Evolutionary conservation across 352 stramenopile species (phyloP).

Genomic region (Phytophthora sp.): DNA sequence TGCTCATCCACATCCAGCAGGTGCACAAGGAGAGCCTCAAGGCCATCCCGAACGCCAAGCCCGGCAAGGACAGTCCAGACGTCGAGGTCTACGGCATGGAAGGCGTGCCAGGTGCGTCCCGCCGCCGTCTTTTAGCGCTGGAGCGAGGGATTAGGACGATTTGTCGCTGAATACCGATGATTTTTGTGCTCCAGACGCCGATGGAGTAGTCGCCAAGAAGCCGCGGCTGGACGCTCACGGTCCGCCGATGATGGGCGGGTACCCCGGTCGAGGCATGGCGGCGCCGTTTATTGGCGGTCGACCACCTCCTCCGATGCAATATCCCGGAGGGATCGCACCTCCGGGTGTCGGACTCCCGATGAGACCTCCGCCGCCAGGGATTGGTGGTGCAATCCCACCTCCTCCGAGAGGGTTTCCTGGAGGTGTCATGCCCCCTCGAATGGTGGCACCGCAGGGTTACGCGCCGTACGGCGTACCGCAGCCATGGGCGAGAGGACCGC

Average conservation of each 20-base stretch:
- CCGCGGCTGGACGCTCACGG: conserved; percentile 41
- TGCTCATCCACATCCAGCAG: conserved; percentile 89
- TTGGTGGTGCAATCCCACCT: conserved; percentile 38
- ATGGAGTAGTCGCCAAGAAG: conserved; percentile 46
- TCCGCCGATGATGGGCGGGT: conserved; percentile 47
- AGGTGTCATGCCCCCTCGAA: conserved; percentile 44
- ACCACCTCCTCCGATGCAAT: conserved; percentile 50
- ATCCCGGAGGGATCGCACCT: conserved; percentile 36
- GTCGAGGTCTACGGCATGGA: conserved; percentile 93
- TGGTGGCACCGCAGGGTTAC: conserved; percentile 33
- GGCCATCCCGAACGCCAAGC: conserved; percentile 87
- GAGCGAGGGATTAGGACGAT: too few species aligned
- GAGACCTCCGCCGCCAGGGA: conserved; percentile 46
- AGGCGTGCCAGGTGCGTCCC: conserved; percentile 69
- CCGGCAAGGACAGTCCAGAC: conserved; percentile 77
- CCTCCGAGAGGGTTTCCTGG: conserved; percentile 40
- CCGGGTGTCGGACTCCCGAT: conserved; percentile 55
- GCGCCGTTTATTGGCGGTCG: conserved; percentile 52
- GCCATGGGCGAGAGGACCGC: conserved; percentile 25
- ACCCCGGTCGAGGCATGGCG: conserved; percentile 47
- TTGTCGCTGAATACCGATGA: too few species aligned
- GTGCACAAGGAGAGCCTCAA: conserved; percentile 89
- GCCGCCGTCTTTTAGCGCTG: too few species aligned
- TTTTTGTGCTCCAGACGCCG: conserved; percentile 17
- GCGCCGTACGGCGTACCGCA: conserved; percentile 28